Base-by-base conservation (phyloP, 176 grass and related monocot species). In the Zoysia japonica region DNA sequence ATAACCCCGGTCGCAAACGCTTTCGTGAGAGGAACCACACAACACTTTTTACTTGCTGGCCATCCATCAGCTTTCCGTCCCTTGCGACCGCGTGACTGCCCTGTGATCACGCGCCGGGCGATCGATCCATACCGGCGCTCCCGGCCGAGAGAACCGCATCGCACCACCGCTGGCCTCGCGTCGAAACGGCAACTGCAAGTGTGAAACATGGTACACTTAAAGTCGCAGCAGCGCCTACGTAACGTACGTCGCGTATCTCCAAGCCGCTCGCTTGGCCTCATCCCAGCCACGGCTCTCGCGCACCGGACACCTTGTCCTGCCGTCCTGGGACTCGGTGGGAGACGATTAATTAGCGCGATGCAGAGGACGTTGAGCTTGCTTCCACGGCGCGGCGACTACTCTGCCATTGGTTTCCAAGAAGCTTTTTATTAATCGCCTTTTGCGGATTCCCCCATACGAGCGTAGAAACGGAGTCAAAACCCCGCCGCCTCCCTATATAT, bases 181-280 rank as follows among this genome's bases (percentile, higher is more conserved):
- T 75, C n/a, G 75, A 80, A 65, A 81, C 45, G 84, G 45, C 67
- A 12, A 36, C 28, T 28, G 3, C 13, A 17, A 67, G 43, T 19
- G n/a, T 28, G 28, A 28, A 28, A 60, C 0, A 38, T 17, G 15
- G 9, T 35, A 28, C 41, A 65, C 42, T 68, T 38, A 77, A 81
- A 72, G 14, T 36, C 35, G 12, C 48, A 36, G 59, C 19, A 6
- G 16, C 56, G 84, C 53, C 45, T 51, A 72, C 70, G 44, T 63
- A 48, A 60, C 72, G 72, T 51, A 54, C 61, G 72, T 84, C 78
- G 84, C 90, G 86, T 88, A 95, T 99, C 92, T 93, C 96, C 72
- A 93, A 64, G 84, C 72, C 14, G 53, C 61, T 2, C 84, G 45
- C 70, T 95, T 95, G 96, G 92, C 88, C 84, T 84, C 92, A 78